Percentiles rank a stretch among this genome's conserved stretches.
Evolutionary conservation across 2,329 filamentous ascomycete genomes (phyloP).

Genomic region (Cladosporium cucumerinum): DNA sequence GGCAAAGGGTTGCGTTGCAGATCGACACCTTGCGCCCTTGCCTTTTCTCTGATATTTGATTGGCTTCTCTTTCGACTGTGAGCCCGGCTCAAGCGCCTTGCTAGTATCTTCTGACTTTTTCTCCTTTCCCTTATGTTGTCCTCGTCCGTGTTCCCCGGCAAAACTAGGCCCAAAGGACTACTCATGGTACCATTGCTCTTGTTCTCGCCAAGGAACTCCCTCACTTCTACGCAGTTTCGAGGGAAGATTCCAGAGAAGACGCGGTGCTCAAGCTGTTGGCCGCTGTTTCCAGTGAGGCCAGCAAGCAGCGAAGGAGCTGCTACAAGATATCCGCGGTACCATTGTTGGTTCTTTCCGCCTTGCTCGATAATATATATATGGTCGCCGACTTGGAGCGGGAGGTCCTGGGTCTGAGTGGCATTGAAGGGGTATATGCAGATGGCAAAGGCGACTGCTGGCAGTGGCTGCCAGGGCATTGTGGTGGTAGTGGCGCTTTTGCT

Average conservation of each 20-base stretch:
- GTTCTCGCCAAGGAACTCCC: constrained; percentile 80
- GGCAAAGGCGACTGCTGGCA: constrained; percentile 95
- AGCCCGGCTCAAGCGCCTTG: constrained; percentile 30
- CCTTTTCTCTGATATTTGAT: constrained; percentile 9
- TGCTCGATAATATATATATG: constrained; percentile 99
- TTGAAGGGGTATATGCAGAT: constrained; percentile 94
- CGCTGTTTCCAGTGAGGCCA: constrained; percentile 83
- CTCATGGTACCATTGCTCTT: constrained; percentile 41
- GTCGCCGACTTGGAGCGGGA: constrained; percentile 95
- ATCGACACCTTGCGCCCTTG: constrained; percentile 23
- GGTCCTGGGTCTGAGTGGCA: constrained; percentile 79
- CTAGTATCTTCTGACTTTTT: constrained; percentile 31
- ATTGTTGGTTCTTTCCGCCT: constrained; percentile 76
- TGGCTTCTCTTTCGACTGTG: constrained; percentile 30
- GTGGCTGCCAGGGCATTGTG: constrained; percentile 89
- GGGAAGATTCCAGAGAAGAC: constrained; percentile 99
- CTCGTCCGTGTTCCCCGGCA: constrained; percentile 18
- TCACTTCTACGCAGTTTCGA: constrained; percentile 87
- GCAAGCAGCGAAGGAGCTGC: constrained; percentile 90
- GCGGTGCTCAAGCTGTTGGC: constrained; percentile 88
- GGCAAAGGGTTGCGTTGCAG: constrained; percentile 32
- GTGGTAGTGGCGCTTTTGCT: neutral
- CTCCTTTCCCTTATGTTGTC: constrained; percentile 21
- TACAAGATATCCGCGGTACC: constrained; percentile 93
- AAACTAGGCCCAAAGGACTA: neutral